Conservation (phyloP, 352 stramenopile genomes). For the Phytopythium helicoides region DNA sequence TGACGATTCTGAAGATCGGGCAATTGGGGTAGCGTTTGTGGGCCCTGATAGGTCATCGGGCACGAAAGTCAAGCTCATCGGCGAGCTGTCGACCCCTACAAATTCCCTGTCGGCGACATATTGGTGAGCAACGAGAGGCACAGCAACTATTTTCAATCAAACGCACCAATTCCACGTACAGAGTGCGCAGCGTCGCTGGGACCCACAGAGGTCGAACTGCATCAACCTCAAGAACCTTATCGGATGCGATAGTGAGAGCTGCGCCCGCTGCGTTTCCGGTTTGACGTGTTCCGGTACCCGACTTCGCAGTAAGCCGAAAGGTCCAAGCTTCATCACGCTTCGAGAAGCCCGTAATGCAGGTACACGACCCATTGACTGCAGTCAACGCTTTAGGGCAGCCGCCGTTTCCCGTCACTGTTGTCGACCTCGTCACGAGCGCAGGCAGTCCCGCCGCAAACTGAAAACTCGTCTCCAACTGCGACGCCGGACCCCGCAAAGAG, state of each 20-base stretch:
- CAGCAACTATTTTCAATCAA: background rate
- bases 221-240: constrained; percentile 19
- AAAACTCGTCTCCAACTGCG: constrained; percentile 5
- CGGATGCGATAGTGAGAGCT: background rate
- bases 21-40: constrained; percentile 13
- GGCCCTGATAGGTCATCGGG: constrained; percentile 22
- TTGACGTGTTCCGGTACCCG: constrained; percentile 1
- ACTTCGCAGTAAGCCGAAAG: constrained; percentile 18
- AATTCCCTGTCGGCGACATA: constrained; percentile 15
- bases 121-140: background rate
- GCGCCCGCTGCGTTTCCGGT: constrained; percentile 6
- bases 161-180: constrained; percentile 15
- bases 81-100: constrained; percentile 11
- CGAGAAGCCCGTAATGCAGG: constrained; percentile 26
- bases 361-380: constrained; percentile 34
- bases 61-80: constrained; percentile 18
- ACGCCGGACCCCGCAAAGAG: constrained; percentile 17
- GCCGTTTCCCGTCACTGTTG: constrained; percentile 19
- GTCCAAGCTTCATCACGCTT: constrained; percentile 10
- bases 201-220: constrained; percentile 28
- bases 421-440: constrained; percentile 25
- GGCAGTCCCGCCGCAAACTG: constrained; percentile 23
- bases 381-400: constrained; percentile 24
- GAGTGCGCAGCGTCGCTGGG: constrained; percentile 13
- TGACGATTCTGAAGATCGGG: constrained; percentile 7